A percentile compares a stretch with the other conserved stretches of the same genome.
Evolutionary conservation across 2,329 filamentous ascomycete species (phyloP).

Genomic region (Harringtonia aguacate): DNA sequence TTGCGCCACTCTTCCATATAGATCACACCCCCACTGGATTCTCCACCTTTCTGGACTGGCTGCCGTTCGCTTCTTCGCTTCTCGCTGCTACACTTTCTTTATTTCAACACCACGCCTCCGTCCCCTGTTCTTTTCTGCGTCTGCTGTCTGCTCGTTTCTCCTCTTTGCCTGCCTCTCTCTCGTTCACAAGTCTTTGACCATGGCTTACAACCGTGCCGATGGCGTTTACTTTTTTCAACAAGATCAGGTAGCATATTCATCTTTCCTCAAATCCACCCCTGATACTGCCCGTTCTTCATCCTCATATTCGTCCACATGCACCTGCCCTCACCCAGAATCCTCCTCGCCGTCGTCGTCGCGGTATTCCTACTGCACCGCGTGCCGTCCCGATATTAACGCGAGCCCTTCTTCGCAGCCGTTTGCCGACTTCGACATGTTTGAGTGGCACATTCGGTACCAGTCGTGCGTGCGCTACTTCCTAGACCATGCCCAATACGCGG

Average conservation of each 20-base stretch:
- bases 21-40: too few species aligned
- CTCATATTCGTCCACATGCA: not conserved
- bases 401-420: conserved; percentile 26
- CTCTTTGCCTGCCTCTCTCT: not conserved
- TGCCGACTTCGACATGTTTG: conserved; percentile 65
- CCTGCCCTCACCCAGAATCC: not conserved
- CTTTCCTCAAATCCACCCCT: not conserved
- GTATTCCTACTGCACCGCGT: not conserved
- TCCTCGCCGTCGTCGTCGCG: not conserved
- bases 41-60: too few species aligned
- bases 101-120: not conserved
- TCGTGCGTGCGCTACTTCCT: conserved; percentile 87
- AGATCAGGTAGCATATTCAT: conserved; percentile 19
- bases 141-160: not conserved
- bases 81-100: not conserved
- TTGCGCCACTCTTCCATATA: too few species aligned
- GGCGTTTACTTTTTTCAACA: conserved; percentile 18
- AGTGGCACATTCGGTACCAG: conserved; percentile 87
- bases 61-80: too few species aligned
- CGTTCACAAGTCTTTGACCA: conserved; percentile 5
- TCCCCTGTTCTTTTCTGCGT: not conserved
- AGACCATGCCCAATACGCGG: conserved; percentile 77
- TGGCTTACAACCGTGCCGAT: conserved; percentile 18
- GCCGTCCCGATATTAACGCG: conserved; percentile 8
- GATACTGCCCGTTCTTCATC: not conserved